Base-by-base conservation (phyloP, 768 basidiomycete genomes). In the Xanthoconium purpureum region DNA sequence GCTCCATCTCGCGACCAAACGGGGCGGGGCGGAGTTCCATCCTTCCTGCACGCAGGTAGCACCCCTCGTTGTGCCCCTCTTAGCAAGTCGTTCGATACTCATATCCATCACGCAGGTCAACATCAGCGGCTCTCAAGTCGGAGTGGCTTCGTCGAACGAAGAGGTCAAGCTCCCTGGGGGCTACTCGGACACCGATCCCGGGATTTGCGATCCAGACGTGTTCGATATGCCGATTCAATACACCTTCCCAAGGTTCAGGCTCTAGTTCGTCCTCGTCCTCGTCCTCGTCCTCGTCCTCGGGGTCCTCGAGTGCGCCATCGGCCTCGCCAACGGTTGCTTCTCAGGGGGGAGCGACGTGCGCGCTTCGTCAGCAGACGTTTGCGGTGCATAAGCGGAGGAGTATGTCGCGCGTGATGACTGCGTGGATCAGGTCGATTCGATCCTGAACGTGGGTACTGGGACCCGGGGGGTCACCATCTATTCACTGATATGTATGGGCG, bases 21-120 rank as follows among this genome's bases (percentile, higher is more conserved):
- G 65, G 17, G 83, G 84, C 6, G 87, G 87, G n/a, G 89, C 88
- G 1, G 90, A 93, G 71, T 92, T 91, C 71, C 92, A 93, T 68
- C 84, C 87, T 0, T 80, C 82, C 29, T 93, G 90, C 69, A 76
- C 80, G 3, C 80, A 82, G 68, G 70, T 71, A 50, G 11, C 32
- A 11, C 32, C 32, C 32, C 6, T 11, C 6, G 32, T 11, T 11
- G 32, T 33, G 6, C 32, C 32, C 11, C 32, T 33, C 32, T 11
- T 6, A 33, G 11, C 6, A 6, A 33, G 11, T 6, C 32, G 32
- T n/a, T n/a, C n/a, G n/a, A n/a, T n/a, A n/a, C n/a, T n/a, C n/a
- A n/a, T n/a, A n/a, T n/a, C n/a, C n/a, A n/a, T 75, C 30, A 4
- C 47, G 6, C 80, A 85, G 70, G 66, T 88, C 58, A 72, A 66